Base-by-base conservation (phyloP, 2,329 filamentous ascomycete species). In the Trichoderma koningiopsis region DNA sequence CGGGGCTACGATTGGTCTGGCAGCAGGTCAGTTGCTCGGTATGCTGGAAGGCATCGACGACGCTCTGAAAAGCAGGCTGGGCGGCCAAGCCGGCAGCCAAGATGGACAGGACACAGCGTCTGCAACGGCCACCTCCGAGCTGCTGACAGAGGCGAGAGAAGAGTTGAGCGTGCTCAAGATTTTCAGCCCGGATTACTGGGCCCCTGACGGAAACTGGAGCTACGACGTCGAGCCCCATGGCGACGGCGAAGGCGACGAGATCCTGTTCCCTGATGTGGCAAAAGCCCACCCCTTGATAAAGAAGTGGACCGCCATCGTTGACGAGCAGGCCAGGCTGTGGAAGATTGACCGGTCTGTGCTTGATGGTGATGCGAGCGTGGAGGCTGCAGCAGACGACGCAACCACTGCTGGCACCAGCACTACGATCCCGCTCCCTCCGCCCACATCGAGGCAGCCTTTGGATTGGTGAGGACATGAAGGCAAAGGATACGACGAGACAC, bases 1-100 rank as follows among this genome's bases (percentile, higher is more conserved):
- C 0, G 96, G 96, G 14, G 94, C 93, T 0, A 89, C 91, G 63
- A 82, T 98, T 35, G 96, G 95, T 0, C 79, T 92, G 72, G 85
- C 86, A 33, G 91, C 89, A 0, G 96, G 96, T 0, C 89, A 88
- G 72, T 81, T 96, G 14, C 79, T 97, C 4, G 96, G 96, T 0
- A 81, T 92, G 4, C 76, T 97, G 6, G 92, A 97, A 75, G 93
- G 91, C 0, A 80, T 97, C 24, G 79, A 83, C 0, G 81, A 81
- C 16, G 87, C 88, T 11, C 72, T 86, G 72, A 75, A 53, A 57
- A 70, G 58, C 40, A 73, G 74, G 65, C 70, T 65, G 53, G 71
- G 76, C n/a, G 37, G 11, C 29, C 52, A 7, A 35, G 49, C 24
- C 27, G 49, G 49, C 19, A 2, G n/a, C 61, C 76, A 76, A 13